phyloP scores from a whole-genome alignment of 441 rosid genomes.

The Populus hybrid region DNA sequence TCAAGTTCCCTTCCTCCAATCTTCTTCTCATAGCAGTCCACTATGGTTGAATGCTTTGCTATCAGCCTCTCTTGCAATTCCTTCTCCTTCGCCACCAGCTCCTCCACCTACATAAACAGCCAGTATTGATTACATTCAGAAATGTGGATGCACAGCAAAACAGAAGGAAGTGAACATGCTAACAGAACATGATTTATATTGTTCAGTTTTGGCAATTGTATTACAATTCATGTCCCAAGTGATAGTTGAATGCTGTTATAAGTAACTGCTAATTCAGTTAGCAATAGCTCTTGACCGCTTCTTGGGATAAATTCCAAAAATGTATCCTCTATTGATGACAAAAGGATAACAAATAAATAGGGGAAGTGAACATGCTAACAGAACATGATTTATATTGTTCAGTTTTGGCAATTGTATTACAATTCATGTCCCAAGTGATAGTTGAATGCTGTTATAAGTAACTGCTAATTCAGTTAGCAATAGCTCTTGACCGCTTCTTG shows the following conservation, averaged over 20 bases:
- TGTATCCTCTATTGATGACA: neutral
- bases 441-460: neutral
- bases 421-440: neutral
- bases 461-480: neutral
- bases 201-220: neutral
- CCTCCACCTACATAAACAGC: constrained; percentile 57
- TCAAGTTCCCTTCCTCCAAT: constrained; percentile 66
- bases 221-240: neutral
- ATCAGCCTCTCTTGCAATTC: constrained; percentile 86
- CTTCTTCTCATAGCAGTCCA: constrained; percentile 73
- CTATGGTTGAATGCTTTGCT: constrained; percentile 71
- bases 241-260: neutral
- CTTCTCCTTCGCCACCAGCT: constrained; percentile 72
- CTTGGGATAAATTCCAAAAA: neutral
- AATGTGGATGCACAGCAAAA: neutral
- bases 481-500: neutral
- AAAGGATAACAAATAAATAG: neutral
- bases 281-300: neutral
- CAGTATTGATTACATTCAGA: constrained; percentile 1
- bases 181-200: neutral
- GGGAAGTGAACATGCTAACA: neutral
- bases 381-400: neutral
- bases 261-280: neutral
- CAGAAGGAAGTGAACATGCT: neutral
- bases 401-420: neutral